Evolutionary conservation across 257 asterid species (phyloP), one percentile per base, ranked within the genome.

Genomic region (Scutellaria baicalensis): DNA sequence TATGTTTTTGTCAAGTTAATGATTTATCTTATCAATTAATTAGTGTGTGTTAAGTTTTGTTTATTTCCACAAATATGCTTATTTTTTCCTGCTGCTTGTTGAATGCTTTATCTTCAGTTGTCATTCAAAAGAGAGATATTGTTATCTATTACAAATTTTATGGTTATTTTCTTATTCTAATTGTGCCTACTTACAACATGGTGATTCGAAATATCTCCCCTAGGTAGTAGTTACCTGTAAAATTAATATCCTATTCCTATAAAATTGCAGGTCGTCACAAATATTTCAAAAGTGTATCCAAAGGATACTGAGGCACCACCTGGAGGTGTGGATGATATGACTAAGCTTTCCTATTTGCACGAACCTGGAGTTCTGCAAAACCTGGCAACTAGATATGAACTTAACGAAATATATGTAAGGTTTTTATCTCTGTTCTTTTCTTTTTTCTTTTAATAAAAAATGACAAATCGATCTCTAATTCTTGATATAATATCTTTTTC

Each of bases 241-340:
- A 48, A 36, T 49, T 59, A 40, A 64, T 23, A 57, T 55, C 69
- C 67, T 71, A 62, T 78, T 55, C 69, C 67, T 71, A 62, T 78
- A 42, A 40, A 66, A 11, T 80, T 75, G 64, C 88, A 94, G 99
- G 84, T 94, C 70, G 89, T 85, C 42, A 69, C 90, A 43, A 84
- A 88, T 72, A 92, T 91, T 76, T 79, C 95, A 17, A 88, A 91
- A 81, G 96, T 89, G 63, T 91, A 82, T 49, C 99, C 98, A 8
- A 86, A 91, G 83, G 99, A 94, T 77, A 86, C 91, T 44, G 99
- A 94, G 75, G 96, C 99, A 27, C 83, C 98, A 63, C 96, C 99
- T 56, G 99, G 97, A 69, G 99, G 99, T 77, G 97, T 88, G 51
- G 99, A 94, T 84, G 99, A 94, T 82, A 91, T 94, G 99, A 94